phyloP scores from a whole-genome alignment of 257 asterid species.

The Schizonepeta tenuifolia region DNA sequence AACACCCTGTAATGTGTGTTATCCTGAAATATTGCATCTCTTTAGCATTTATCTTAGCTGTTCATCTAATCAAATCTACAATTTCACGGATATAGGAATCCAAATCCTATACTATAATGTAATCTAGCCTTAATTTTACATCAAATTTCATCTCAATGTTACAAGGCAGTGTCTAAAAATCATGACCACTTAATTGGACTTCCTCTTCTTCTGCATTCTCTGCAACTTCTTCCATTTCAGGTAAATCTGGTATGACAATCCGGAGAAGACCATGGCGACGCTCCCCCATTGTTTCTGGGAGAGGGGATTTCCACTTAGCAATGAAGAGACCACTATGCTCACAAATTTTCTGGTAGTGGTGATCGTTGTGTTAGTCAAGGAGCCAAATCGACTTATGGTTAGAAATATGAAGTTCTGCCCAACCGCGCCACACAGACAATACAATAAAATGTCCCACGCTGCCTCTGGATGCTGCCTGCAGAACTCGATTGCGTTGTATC shows the following conservation, averaged over 20 bases:
- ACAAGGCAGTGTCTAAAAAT: slow-evolving; percentile 21
- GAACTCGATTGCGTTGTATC: slow-evolving; percentile 77
- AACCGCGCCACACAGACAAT: slow-evolving; percentile 93
- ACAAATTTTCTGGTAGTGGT: slow-evolving; percentile 96
- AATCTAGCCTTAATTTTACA: slow-evolving; percentile 23
- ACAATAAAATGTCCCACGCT: slow-evolving; percentile 91
- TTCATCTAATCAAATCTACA: slow-evolving; percentile 15
- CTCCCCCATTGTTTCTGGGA: slow-evolving; percentile 89
- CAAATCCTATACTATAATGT: slow-evolving; percentile 23
- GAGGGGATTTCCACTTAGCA: slow-evolving; percentile 86
- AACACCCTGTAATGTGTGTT: slow-evolving; percentile 35
- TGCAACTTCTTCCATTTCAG: slow-evolving; percentile 80
- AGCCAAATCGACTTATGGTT: slow-evolving; percentile 92
- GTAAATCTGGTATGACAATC: slow-evolving; percentile 87
- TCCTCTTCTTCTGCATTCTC: slow-evolving; percentile 72
- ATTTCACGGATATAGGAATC: slow-evolving; percentile 8
- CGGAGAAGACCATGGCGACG: slow-evolving; percentile 89
- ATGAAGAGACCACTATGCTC: slow-evolving; percentile 93
- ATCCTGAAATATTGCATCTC: not conserved
- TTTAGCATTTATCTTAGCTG: not conserved
- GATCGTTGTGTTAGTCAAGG: slow-evolving; percentile 92
- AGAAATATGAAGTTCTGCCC: slow-evolving; percentile 93
- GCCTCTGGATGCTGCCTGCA: slow-evolving; percentile 95
- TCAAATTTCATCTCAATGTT: slow-evolving; percentile 4
- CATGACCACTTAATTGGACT: slow-evolving; percentile 48